These are phyloP conservation scores for Nakazawaea ishiwadae DNA, from an alignment of 805 yeast species.

Conservation along the genomic window DNA sequence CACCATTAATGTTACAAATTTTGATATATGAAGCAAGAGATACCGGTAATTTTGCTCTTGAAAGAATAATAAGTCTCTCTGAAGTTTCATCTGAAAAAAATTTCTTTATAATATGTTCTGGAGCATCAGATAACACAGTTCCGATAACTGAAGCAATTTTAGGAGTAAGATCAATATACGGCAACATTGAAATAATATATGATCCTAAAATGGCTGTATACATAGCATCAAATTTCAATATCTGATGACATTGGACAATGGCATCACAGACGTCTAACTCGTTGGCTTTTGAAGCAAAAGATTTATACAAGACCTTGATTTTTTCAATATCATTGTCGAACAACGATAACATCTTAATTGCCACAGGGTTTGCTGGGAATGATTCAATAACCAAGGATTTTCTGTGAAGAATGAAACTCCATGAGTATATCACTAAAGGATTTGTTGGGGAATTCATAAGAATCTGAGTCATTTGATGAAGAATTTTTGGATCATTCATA, in stretches of 20 bases:
- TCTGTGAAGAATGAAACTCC: slow-evolving; percentile 60
- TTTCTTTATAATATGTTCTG: slow-evolving; percentile 36
- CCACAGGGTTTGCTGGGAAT: slow-evolving; percentile 21
- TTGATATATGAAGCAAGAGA: slow-evolving; percentile 56
- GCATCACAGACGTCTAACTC: slow-evolving; percentile 40
- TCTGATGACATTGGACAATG: slow-evolving; percentile 34
- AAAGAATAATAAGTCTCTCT: slow-evolving; percentile 40
- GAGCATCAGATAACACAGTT: slow-evolving; percentile 37
- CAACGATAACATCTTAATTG: slow-evolving; percentile 18
- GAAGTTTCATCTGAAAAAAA: slow-evolving; percentile 44
- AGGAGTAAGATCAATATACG: slow-evolving; percentile 44
- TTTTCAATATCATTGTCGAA: slow-evolving; percentile 16
- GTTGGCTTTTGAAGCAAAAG: slow-evolving; percentile 35
- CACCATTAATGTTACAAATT: slow-evolving; percentile 57
- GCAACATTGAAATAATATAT: slow-evolving; percentile 40
- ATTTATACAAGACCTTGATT: slow-evolving; percentile 19
- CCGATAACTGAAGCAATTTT: slow-evolving; percentile 37
- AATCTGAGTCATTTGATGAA: slow-evolving; percentile 35
- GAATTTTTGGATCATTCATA: slow-evolving; percentile 33
- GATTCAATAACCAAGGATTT: slow-evolving; percentile 43
- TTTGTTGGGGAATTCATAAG: slow-evolving; percentile 34
- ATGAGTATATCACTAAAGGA: slow-evolving; percentile 53
- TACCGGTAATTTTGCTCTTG: slow-evolving; percentile 73
- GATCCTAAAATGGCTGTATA: slow-evolving; percentile 47
- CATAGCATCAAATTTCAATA: slow-evolving; percentile 43